These are phyloP conservation scores for Tuctoria greenei DNA, from an alignment of 176 grass and related monocot species.

Conservation along the genomic window DNA sequence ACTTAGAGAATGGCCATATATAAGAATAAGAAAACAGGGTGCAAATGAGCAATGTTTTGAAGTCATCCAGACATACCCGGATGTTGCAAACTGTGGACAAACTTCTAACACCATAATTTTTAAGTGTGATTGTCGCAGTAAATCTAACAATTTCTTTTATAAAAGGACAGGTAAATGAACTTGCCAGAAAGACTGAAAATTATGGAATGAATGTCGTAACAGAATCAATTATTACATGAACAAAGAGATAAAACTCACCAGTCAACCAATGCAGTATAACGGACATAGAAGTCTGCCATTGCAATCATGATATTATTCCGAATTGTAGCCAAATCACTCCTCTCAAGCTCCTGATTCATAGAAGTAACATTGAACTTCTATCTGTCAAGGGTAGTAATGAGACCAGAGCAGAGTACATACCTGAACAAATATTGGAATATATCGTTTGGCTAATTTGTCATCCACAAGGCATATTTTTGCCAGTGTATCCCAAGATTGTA, in stretches of 20 bases:
- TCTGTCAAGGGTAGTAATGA: conserved; percentile 29
- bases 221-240: conserved; percentile 14
- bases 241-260: conserved; percentile 52
- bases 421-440: conserved; percentile 98
- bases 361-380: conserved; percentile 31
- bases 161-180: background rate
- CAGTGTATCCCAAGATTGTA: conserved; percentile 90
- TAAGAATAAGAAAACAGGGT: conserved; percentile 6
- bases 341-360: conserved; percentile 83
- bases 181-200: conserved; percentile 15
- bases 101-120: conserved; percentile 1
- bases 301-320: conserved; percentile 94
- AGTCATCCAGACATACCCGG: background rate
- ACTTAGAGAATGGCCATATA: background rate
- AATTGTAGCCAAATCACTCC: conserved; percentile 74
- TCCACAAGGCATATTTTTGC: conserved; percentile 90
- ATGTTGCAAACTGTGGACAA: background rate
- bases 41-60: background rate
- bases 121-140: conserved; percentile 12
- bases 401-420: conserved; percentile 37
- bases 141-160: background rate
- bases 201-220: conserved; percentile 15
- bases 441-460: conserved; percentile 82
- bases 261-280: conserved; percentile 91
- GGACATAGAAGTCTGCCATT: conserved; percentile 94